These are phyloP conservation scores for Cystobasidium tubakii DNA, from an alignment of 768 basidiomycete genomes.

Conservation along the genomic window DNA sequence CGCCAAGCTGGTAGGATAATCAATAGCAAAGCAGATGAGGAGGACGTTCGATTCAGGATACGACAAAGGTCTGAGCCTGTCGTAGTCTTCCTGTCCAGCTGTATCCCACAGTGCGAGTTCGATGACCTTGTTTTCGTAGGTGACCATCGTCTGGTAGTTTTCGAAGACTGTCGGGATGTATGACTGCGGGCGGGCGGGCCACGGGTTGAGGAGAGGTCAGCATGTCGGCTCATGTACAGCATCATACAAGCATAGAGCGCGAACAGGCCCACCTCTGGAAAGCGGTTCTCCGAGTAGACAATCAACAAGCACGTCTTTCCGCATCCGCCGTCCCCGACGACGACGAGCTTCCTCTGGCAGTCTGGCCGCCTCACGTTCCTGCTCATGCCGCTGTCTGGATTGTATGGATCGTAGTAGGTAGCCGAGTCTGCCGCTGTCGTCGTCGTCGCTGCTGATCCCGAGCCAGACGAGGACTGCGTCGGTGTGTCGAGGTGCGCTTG, in stretches of 20 bases:
- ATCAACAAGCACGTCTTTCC: constrained; percentile 77
- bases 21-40: constrained; percentile 95
- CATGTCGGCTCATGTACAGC: not conserved
- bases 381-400: not conserved
- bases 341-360: constrained; percentile 30
- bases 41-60: constrained; percentile 99
- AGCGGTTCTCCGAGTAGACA: constrained; percentile 76
- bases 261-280: constrained; percentile 24
- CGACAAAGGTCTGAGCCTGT: constrained; percentile 88
- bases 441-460: not conserved
- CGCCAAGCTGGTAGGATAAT: constrained; percentile 92
- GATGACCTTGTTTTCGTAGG: constrained; percentile 79
- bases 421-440: not conserved
- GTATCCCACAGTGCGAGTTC: constrained; percentile 99
- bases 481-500: not conserved
- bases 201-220: no score
- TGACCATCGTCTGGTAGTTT: constrained; percentile 92
- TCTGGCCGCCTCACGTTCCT: constrained; percentile 5
- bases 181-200: constrained; percentile 54
- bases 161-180: constrained; percentile 92
- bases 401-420: constrained; percentile 27
- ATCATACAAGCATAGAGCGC: not conserved
- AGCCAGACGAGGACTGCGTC: constrained; percentile 3
- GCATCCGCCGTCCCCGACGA: constrained; percentile 34
- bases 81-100: constrained; percentile 97